Evolutionary conservation across 345 rosid species (phyloP), one percentile per base, ranked within the genome.

Genomic region (Salix arbutifolia): DNA sequence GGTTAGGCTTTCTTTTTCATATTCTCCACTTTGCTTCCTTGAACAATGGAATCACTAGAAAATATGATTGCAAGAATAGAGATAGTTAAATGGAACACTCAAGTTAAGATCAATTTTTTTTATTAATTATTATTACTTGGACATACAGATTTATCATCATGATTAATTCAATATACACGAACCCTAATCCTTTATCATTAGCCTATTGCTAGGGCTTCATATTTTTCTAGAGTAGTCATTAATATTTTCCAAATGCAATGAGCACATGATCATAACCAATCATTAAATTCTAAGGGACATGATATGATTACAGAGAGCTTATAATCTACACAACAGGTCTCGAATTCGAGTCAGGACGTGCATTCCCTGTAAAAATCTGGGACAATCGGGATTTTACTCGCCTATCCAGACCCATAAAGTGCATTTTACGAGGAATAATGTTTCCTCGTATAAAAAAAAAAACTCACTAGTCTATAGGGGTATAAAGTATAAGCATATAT

Each of bases 1-100:
- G 64, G 67, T 69, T 77, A 66, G 76, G 73, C 78, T 80, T 84
- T 82, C 81, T 84, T 84, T 84, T 80, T 78, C 79, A 48, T 82
- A 73, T 73, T 76, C 78, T 76, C 71, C 79, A 78, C 84, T 84
- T 82, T 81, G 79, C 67, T 48, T 77, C 81, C 78, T 79, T 77
- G 79, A 81, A 67, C 80, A 75, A 79, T 77, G 85, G 82, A 77
- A 79, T 79, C 82, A 69, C 78, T 53, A 38, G 67, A 67, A 76
- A 72, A 81, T 75, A 77, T 72, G 79, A 44, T 60, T 80, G 69
- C 74, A 76, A 70, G 70, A 70, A 35, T 35, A 35, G 37, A 35
- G 37, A 35, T 35, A 5, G 37, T 35, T 42, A 42, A 11, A 42
- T 42, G 46, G 46, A 42, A 42, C 46, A 11, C 46, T 42, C 44